Conservation (phyloP, 2,329 filamentous ascomycete genomes). For the Arthrinium puccinioides region DNA sequence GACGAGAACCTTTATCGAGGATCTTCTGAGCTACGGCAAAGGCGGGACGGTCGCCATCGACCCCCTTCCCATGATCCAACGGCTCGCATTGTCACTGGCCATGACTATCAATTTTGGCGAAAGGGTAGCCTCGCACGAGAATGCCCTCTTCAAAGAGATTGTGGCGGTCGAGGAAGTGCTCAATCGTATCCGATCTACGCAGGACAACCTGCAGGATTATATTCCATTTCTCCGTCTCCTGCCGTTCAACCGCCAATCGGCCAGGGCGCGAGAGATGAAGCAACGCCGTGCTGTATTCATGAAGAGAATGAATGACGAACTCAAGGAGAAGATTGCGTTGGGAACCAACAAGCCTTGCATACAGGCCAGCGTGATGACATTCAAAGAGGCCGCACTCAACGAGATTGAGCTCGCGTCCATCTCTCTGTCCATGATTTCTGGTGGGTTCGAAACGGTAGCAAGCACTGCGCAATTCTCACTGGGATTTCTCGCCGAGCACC, state of each 20-base stretch:
- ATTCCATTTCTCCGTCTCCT: conserved; percentile 52
- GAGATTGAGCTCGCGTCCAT: conserved; percentile 58
- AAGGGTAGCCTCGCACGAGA: conserved; percentile 51
- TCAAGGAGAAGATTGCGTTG: conserved; percentile 54
- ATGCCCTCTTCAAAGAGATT: conserved; percentile 54
- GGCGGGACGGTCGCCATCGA: conserved; percentile 48
- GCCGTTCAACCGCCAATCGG: conserved; percentile 51
- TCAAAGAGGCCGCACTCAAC: conserved; percentile 55
- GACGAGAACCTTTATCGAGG: conserved; percentile 54
- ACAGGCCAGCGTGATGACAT: conserved; percentile 58
- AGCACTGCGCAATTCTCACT: conserved; percentile 60
- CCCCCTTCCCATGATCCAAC: conserved; percentile 62
- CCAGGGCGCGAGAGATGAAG: conserved; percentile 52
- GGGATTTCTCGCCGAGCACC: conserved; percentile 49
- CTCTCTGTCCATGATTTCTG: conserved; percentile 61
- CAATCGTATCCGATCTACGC: conserved; percentile 51
- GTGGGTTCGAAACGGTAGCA: conserved; percentile 60
- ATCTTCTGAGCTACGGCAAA: conserved; percentile 50
- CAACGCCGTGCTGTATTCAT: conserved; percentile 54
- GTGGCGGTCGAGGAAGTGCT: conserved; percentile 56
- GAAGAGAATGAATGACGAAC: conserved; percentile 45
- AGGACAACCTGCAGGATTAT: conserved; percentile 55
- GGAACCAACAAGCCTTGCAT: conserved; percentile 58
- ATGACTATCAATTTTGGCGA: conserved; percentile 62
- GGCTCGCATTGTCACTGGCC: conserved; percentile 53